Conservation (phyloP, 441 rosid genomes). For the Adansonia madagascariensis region DNA sequence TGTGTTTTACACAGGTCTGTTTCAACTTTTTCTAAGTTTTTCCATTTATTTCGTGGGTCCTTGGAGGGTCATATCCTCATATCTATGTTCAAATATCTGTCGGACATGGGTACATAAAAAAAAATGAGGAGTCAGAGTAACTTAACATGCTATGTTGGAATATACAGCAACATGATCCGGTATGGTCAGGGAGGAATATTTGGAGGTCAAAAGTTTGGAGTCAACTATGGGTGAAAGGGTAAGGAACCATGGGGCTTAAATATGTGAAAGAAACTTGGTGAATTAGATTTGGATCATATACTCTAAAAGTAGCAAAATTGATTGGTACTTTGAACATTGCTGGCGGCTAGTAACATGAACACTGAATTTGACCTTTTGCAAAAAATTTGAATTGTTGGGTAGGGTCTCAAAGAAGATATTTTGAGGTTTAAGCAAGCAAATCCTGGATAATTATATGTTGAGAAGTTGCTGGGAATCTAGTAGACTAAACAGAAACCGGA, state of each 20-base stretch:
- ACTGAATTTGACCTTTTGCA: neutral
- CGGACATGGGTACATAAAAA: no score
- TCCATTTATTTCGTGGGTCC: no score
- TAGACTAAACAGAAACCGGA: neutral
- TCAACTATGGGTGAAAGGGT: neutral
- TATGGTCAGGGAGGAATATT: neutral
- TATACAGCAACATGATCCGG: neutral
- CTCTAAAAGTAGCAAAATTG: neutral
- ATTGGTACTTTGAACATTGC: neutral
- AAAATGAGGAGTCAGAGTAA: no score
- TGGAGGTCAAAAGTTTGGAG: neutral
- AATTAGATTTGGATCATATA: slow-evolving; percentile 13
- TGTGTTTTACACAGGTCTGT: no score
- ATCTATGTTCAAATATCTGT: no score
- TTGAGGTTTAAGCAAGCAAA: neutral
- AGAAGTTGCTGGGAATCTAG: neutral
- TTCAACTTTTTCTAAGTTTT: no score
- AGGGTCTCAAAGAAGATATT: slow-evolving; percentile 14
- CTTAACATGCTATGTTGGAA: neutral
- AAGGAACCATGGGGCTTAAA: neutral
- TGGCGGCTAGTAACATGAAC: neutral
- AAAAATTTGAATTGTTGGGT: neutral
- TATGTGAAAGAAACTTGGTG: neutral
- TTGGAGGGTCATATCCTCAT: no score
- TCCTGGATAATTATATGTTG: neutral